Percentiles rank a stretch among this genome's conserved stretches.
phyloP scores from a whole-genome alignment of 352 stramenopile genomes.

The Pythium phragmiticola region DNA sequence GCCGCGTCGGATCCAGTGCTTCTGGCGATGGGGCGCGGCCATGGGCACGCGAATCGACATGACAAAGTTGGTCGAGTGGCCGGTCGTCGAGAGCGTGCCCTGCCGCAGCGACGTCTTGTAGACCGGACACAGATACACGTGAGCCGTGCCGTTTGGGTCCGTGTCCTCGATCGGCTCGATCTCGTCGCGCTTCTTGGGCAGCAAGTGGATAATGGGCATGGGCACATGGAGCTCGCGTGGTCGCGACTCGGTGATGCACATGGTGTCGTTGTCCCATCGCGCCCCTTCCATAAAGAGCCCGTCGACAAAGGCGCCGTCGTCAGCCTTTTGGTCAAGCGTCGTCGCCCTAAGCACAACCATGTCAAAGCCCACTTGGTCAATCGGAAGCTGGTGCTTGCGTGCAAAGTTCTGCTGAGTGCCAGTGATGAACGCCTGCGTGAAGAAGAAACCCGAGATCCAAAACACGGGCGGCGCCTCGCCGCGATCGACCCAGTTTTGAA shows the following conservation, averaged over 20 bases:
- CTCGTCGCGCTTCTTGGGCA: slow-evolving; percentile 75
- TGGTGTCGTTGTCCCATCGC: slow-evolving; percentile 65
- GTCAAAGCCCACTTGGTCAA: slow-evolving; percentile 90
- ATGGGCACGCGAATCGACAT: slow-evolving; percentile 94
- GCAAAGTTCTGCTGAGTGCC: slow-evolving; percentile 93
- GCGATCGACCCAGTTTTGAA: slow-evolving; percentile 82
- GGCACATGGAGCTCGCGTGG: slow-evolving; percentile 84
- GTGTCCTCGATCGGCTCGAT: slow-evolving; percentile 90
- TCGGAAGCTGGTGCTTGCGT: slow-evolving; percentile 88
- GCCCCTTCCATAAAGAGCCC: slow-evolving; percentile 92
- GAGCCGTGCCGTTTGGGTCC: slow-evolving; percentile 84
- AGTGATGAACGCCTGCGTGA: slow-evolving; percentile 94
- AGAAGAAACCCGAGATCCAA: slow-evolving; percentile 95
- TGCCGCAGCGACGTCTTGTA: slow-evolving; percentile 92
- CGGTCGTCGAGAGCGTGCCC: slow-evolving; percentile 91
- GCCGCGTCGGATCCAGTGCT: slow-evolving; percentile 94
- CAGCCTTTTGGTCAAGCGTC: slow-evolving; percentile 48
- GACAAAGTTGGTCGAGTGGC: slow-evolving; percentile 96
- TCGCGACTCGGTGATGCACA: slow-evolving; percentile 81
- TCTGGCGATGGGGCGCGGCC: slow-evolving; percentile 79
- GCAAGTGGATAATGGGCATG: slow-evolving; percentile 85
- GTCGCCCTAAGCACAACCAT: slow-evolving; percentile 73
- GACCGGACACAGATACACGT: slow-evolving; percentile 91
- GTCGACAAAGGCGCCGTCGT: slow-evolving; percentile 88
- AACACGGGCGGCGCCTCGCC: slow-evolving; percentile 80